Evolutionary conservation across 2,329 filamentous ascomycete genomes (phyloP), one percentile per base, ranked within the genome.

Genomic region (Tolypocladium inflatum): DNA sequence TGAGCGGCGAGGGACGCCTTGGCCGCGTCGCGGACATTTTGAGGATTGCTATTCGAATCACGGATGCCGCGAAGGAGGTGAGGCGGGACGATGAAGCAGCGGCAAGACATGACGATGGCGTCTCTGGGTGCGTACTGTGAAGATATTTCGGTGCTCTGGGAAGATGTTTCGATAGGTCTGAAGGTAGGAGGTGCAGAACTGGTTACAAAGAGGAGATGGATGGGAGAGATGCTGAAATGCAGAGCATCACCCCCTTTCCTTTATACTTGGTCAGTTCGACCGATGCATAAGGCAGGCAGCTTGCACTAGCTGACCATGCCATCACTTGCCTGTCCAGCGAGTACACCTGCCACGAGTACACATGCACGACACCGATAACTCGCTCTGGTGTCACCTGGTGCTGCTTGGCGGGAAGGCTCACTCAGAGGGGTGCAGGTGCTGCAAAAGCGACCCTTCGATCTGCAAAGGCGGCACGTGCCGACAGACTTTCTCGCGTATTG

Each of bases 51-150:
- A 3, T 69, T 61, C 42, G 72, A 73, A 54, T 76, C 68, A 39
- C 74, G 73, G 55, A 80, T 77, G 57, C 70, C 71, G 38, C 65
- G 68, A 26, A 80, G 71, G 13, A 80, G 70, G 58, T 80, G 74
- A 23, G 78, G 77, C 23, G 77, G 77, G 5, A 80, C 72, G 58
- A 78, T 73, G 59, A 68, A 74, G 65, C 74, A 78, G 58, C 64
- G 66, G 43, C 58, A 58, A 42, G 63, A 23, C 64, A 66, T 66
- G 54, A 8, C 2, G 45, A 21, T 57, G 54, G 21, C 5, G 2
- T 30, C 19, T 43, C 26, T 35, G 35, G 23, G 17, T 48, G 8
- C 17, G 13, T 19, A 6, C 35, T 13, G 9, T 11, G 38, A 6
- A 26, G n/a, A 1, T 26, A 9, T 23, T 45, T 26, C 42, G 4